Evolutionary conservation across 306 rosid genomes (phyloP).

Genomic region (Inga leiocalycina): DNA sequence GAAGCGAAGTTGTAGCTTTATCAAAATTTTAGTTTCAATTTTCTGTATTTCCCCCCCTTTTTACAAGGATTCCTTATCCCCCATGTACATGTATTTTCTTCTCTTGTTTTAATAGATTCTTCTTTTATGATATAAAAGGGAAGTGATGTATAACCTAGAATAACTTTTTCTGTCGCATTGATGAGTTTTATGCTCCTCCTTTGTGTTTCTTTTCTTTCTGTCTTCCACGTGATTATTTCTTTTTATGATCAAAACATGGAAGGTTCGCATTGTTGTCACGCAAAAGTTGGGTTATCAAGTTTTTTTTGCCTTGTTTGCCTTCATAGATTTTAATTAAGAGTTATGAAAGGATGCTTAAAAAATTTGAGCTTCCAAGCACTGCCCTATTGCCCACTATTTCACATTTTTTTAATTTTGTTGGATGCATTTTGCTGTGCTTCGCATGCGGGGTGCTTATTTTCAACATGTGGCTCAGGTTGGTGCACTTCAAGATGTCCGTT

Average conservation of each 20-base stretch:
- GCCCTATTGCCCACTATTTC: conserved; percentile 13
- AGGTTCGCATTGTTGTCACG: neutral
- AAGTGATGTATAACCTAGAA: neutral
- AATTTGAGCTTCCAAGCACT: conserved; percentile 10
- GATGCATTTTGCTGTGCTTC: conserved; percentile 21
- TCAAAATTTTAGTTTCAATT: neutral
- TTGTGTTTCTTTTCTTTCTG: neutral
- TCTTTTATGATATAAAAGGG: neutral
- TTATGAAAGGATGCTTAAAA: neutral
- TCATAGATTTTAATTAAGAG: neutral
- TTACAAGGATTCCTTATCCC: neutral
- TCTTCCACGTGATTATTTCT: neutral
- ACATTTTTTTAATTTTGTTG: neutral
- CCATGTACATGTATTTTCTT: neutral
- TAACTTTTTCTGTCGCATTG: neutral
- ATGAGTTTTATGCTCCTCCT: neutral
- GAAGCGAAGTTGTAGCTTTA: neutral
- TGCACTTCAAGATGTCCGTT: conserved; percentile 98
- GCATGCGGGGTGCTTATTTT: conserved; percentile 31
- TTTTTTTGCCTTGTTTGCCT: neutral
- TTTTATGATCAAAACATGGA: neutral
- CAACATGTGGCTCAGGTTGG: conserved; percentile 72
- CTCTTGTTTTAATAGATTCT: neutral
- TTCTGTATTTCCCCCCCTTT: neutral
- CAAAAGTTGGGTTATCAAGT: neutral